Evolutionary conservation across 176 grass and related monocot genomes (phyloP), one percentile per base, ranked within the genome.

Genomic region (Puya raimondii): DNA sequence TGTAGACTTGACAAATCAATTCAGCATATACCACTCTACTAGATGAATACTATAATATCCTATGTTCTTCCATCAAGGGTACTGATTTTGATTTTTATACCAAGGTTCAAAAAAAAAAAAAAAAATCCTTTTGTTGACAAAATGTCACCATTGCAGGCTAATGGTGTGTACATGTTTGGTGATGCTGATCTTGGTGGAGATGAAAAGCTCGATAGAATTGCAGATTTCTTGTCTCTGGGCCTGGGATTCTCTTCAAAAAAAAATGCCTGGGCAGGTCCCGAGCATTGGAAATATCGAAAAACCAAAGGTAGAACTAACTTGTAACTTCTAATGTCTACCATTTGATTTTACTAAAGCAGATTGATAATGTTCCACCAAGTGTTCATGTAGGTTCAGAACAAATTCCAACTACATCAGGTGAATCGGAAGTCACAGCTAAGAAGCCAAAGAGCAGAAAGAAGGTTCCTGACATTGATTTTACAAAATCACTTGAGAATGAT

Each of bases 261-360:
- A 76, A 97, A 97, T 90, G 89, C 94, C n/a, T 96, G 88, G 93
- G 93, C 94, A 69, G 94, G 94, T 71, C 94, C 89, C 9, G 89
- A 97, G 70, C 94, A 97, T 83, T 97, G 94, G 94, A 97, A 93
- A 65, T 97, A 87, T 83, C 72, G 23, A 53, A 97, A 97, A 82
- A 70, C 61, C 72, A 92, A 88, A 87, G 89, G 94, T 97, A 90
- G 11, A 64, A 10, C 29, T 1, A 14, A 12, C n/a, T 18, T 18
- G 26, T 11, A 4, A 21, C 66, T 25, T 76, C 12, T 21, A 70
- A 11, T 64, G 68, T 81, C 63, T 13, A 18, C 12, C 69, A 86
- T 49, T 65, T 48, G 23, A 12, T 13, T 52, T 84, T 53, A 58
- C 18, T 48, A 17, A 11, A 29, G 33, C 12, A 6, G 42, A 72